Evolutionary conservation across 176 grass and related monocot genomes (phyloP).

Genomic region (Rhynchospora pubera): DNA sequence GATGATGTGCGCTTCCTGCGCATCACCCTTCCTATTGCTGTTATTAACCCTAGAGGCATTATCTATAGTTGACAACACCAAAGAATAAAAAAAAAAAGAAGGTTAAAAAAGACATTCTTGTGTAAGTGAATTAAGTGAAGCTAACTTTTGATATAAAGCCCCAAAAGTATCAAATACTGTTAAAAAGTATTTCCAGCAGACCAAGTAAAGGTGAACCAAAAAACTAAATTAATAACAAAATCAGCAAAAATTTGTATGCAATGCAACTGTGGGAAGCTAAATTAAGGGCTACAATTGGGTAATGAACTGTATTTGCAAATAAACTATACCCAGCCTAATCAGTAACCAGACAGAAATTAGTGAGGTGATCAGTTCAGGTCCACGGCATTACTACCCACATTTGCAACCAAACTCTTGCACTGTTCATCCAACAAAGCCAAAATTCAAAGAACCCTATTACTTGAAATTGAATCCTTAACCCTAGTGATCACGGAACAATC

Average conservation of each 20-base stretch:
- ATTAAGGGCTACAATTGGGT: background rate
- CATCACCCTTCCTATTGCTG: constrained; percentile 63
- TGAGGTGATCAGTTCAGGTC: too few relatives aligned
- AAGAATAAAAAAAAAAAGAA: background rate
- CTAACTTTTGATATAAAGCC: background rate
- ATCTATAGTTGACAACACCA: constrained; percentile 14
- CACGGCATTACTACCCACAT: too few relatives aligned
- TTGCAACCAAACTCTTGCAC: too few relatives aligned
- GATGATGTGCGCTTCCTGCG: constrained; percentile 70
- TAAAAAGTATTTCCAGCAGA: background rate
- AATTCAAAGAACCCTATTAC: too few relatives aligned
- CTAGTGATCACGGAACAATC: too few relatives aligned
- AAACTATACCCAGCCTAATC: too few relatives aligned
- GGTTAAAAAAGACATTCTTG: background rate
- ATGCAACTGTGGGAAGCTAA: background rate
- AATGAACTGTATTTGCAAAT: too few relatives aligned
- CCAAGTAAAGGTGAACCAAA: background rate
- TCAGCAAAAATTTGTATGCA: background rate
- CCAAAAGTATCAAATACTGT: background rate
- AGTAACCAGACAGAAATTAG: too few relatives aligned
- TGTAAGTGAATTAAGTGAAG: background rate
- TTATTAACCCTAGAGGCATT: constrained; percentile 85
- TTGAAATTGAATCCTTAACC: too few relatives aligned
- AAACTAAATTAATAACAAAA: background rate
- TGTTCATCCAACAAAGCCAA: too few relatives aligned